Evolutionary conservation across 345 rosid genomes (phyloP).

Genomic region (Durio zibethinus): DNA sequence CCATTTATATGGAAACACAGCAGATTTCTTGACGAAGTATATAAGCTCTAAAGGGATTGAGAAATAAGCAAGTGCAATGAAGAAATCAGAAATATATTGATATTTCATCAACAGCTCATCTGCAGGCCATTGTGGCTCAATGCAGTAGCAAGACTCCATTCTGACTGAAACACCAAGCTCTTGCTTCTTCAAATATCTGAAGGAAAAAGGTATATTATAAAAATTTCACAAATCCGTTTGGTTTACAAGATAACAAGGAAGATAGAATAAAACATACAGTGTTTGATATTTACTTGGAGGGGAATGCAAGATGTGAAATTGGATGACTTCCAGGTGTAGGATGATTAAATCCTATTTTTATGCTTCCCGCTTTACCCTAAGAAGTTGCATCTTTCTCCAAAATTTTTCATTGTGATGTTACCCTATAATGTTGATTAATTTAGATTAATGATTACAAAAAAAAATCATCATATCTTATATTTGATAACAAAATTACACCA

Average conservation of each 20-base stretch:
- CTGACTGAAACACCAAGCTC: slow-evolving; percentile 1
- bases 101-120: slow-evolving; percentile 91
- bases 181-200: slow-evolving; percentile 31
- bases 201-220: not conserved
- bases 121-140: slow-evolving; percentile 94
- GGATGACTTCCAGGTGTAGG: not conserved
- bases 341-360: not conserved
- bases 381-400: not conserved
- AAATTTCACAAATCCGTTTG: not conserved
- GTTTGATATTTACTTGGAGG: not conserved
- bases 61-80: slow-evolving; percentile 94
- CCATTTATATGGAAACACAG: slow-evolving; percentile 92
- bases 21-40: slow-evolving; percentile 94
- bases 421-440: not conserved
- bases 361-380: not conserved
- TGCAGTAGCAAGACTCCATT: slow-evolving; percentile 90
- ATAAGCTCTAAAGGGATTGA: slow-evolving; percentile 95
- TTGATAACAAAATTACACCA: not conserved
- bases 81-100: slow-evolving; percentile 97
- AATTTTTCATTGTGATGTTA: not conserved
- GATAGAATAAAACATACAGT: not conserved
- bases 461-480: not conserved
- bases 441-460: not conserved
- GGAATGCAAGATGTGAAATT: not conserved
- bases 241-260: not conserved